Evolutionary conservation across 2,329 filamentous ascomycete species (phyloP).

Genomic region (Fusarium agapanthi): DNA sequence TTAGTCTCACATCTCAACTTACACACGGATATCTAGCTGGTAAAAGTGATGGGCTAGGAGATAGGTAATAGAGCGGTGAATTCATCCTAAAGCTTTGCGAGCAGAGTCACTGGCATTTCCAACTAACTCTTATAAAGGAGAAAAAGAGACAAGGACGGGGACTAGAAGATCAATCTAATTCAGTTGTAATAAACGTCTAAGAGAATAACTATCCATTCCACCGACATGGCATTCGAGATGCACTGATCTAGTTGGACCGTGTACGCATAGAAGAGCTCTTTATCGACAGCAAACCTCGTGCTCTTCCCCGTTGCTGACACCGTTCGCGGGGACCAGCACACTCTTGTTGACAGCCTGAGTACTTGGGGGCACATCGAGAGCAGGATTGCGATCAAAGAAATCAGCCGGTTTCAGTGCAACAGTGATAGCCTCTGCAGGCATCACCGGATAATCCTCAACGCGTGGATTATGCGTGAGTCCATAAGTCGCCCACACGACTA

Average conservation of each 20-base stretch:
- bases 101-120: neutral
- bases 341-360: neutral
- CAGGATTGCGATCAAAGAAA: conserved; percentile 59
- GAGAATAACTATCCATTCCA: neutral
- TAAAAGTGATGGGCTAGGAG: too few relatives aligned
- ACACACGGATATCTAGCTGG: too few relatives aligned
- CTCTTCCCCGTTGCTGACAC: neutral
- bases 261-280: neutral
- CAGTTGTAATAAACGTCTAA: neutral
- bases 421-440: conserved; percentile 63
- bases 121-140: neutral
- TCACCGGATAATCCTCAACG: conserved; percentile 74
- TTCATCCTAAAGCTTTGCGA: accelerated
- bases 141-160: neutral
- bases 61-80: neutral
- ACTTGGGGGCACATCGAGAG: conserved; percentile 52
- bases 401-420: conserved; percentile 57
- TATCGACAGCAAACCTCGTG: neutral
- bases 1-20: too few relatives aligned
- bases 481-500: conserved; percentile 66
- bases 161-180: accelerated
- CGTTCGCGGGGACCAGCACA: neutral
- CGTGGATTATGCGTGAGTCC: conserved; percentile 73
- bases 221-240: too few relatives aligned
- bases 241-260: too few relatives aligned